Base-by-base conservation (phyloP, 495 filamentous ascomycete species). In the Aspergillus nidulans region DNA sequence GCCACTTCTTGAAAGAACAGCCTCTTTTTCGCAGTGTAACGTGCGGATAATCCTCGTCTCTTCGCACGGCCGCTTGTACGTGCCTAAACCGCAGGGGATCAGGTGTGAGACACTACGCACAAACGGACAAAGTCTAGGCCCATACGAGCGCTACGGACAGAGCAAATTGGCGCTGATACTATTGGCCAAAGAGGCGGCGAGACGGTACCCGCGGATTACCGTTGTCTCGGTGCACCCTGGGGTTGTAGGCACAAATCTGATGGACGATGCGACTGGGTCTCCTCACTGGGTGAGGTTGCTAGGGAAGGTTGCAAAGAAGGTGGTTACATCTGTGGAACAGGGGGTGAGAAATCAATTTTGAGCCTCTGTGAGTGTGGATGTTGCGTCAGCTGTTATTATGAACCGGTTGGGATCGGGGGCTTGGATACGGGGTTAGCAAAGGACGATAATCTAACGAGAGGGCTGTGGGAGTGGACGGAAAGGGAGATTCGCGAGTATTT, bases 311-410 rank as follows among this genome's bases (percentile, higher is more conserved):
- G 30, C 45, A 21, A 30, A 42, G 16, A n/a, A 19, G 1, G 21
- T 56, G 4, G 21, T 49, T 13, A 19, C 43, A 7, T 15, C 43
- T 9, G 52, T 47, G 18, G 42, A 56, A 1, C 24, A 55, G 44
- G 78, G 81, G 10, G 73, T 70, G 6, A 61, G 60, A 52, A 82
- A 78, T 61, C 73, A 79, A 63, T 60, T 83, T 6, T 85, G 81
- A 79, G 77, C 74, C 42, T 65, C 68, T 0, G 70, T 69, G 0
- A 34, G 32, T 12, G 12, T 10, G 15, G 61, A 69, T 6, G 46
- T 81, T 6, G 47, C 52, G 1, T 44, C 32, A 18, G 77, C 77
- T 0, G 68, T 2, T 82, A 73, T 57, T 82, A 80, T 63, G 66
- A 65, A 54, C 80, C 75, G 0, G 59, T 81, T 16, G 76, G 73